Evolutionary conservation across 2,329 filamentous ascomycete genomes (phyloP).

Genomic region (Eurotiales sp.): DNA sequence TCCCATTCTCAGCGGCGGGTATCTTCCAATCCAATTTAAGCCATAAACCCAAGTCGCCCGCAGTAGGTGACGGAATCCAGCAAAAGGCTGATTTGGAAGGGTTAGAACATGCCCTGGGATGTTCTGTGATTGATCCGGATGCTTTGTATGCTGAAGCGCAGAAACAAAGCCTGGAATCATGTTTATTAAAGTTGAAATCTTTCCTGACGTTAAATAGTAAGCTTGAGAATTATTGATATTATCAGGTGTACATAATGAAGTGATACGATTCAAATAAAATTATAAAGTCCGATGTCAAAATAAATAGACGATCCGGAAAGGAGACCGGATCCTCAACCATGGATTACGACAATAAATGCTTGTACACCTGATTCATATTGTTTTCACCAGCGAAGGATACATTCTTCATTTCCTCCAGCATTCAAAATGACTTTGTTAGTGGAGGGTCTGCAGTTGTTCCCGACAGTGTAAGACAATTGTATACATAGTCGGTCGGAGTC

Average conservation of each 20-base stretch:
- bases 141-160: constrained; percentile 3
- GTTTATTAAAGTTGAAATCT: constrained; percentile 1
- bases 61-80: background rate
- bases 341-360: background rate
- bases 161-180: constrained; percentile 5
- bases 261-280: background rate
- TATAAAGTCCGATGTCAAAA: background rate
- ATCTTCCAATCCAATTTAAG: constrained; percentile 49
- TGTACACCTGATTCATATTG: no score
- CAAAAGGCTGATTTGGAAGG: background rate
- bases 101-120: constrained; percentile 3
- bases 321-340: background rate
- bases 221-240: background rate
- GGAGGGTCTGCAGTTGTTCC: no score
- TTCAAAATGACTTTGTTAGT: no score
- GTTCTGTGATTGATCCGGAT: constrained; percentile 1
- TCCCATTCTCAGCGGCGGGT: constrained; percentile 51
- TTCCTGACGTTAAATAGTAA: background rate
- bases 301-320: no score
- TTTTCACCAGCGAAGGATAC: no score
- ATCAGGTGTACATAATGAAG: background rate
- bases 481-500: no score
- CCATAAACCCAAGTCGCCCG: background rate
- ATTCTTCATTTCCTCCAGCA: no score
- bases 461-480: no score